Percentiles rank a stretch among this genome's conserved stretches.
These are phyloP conservation scores for Sutorius eximius DNA, from an alignment of 1,284 basidiomycete species.

Conservation along the genomic window DNA sequence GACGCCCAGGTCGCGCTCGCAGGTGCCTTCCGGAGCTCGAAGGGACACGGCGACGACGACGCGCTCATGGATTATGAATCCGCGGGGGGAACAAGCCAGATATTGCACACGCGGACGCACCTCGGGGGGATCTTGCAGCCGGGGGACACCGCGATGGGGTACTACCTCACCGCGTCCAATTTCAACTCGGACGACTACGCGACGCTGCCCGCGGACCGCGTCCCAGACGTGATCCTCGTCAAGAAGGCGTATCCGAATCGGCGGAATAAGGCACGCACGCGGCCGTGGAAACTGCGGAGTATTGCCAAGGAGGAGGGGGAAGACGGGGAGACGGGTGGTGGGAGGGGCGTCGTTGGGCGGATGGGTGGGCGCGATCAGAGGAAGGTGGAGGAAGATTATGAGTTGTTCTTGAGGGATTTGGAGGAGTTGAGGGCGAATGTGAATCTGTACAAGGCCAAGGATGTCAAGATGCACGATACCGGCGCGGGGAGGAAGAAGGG, in stretches of 20 bases:
- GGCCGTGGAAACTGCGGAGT: slow-evolving; percentile 88
- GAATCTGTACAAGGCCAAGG: slow-evolving; percentile 82
- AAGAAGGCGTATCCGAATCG: slow-evolving; percentile 96
- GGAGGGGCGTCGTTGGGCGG: slow-evolving; percentile 84
- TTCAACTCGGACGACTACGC: slow-evolving; percentile 92
- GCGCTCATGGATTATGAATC: slow-evolving; percentile 61
- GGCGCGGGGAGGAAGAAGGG: slow-evolving; percentile 41
- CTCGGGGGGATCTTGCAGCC: slow-evolving; percentile 94
- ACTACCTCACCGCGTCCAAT: slow-evolving; percentile 86
- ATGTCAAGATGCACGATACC: slow-evolving; percentile 46
- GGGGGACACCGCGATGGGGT: slow-evolving; percentile 91
- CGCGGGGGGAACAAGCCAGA: slow-evolving; percentile 63
- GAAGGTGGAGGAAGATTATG: slow-evolving; percentile 97
- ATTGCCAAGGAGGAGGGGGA: slow-evolving; percentile 94
- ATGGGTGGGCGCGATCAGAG: slow-evolving; percentile 89
- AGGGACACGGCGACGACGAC: slow-evolving; percentile 41
- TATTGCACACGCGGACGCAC: slow-evolving; percentile 96
- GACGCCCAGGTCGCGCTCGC: slow-evolving; percentile 93
- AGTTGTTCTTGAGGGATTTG: slow-evolving; percentile 91
- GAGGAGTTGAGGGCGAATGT: slow-evolving; percentile 91
- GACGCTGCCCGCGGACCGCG: slow-evolving; percentile 64
- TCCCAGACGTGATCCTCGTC: slow-evolving; percentile 92
- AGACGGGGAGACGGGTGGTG: slow-evolving; percentile 71
- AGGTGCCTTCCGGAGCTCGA: slow-evolving; percentile 65
- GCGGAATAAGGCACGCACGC: slow-evolving; percentile 84